Base-by-base conservation (phyloP, 805 yeast species). In the Yamadazyma paraphyllophila region DNA sequence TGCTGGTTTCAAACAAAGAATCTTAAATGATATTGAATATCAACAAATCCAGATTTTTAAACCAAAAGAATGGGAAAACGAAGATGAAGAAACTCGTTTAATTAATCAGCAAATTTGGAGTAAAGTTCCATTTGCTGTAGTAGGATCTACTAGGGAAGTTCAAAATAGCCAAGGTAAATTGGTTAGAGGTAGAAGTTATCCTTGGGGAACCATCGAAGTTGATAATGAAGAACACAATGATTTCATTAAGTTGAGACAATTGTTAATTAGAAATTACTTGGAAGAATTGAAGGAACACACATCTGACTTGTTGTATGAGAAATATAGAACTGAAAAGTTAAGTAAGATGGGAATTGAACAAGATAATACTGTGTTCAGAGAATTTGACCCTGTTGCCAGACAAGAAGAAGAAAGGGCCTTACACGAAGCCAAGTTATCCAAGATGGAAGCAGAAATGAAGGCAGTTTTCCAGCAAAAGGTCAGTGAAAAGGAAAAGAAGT, bases 161-260 rank as follows among this genome's bases (percentile, higher is more conserved):
- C 82, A 82, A 56, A 69, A 76, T 35, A 63, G 76, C 36, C 94
- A 87, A 60, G 97, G 97, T 35, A 78, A 88, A 63, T 54, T 63
- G 36, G 95, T 91, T 37, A 82, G 97, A 66, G 97, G 96, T 55
- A 86, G 99, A 70, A 73, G 80, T 51, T 92, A 92, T 65, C 97
- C 98, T 50, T 94, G 99, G 99, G 98, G 98, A 55, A 76, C 86
- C 16, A 86, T 94, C 58, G 97, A 94, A 69, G 91, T 94, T 56
- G 97, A 90, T 65, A 92, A 94, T 65, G 94, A 88, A 70, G 82
- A 82, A 46, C 97, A 94, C 65, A 86, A 90, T 65, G 99, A 92
- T 69, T 94, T 92, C 65, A 82, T 86, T 54, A 83, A 82, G 66
- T 79, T 92, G 65, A 85, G 97, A 58, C 95, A 90, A 65, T 76